Percentiles rank a stretch among this genome's conserved stretches.
Conservation (phyloP, 2,329 filamentous ascomycete genomes). For the Delphinella strobiligena region DNA sequence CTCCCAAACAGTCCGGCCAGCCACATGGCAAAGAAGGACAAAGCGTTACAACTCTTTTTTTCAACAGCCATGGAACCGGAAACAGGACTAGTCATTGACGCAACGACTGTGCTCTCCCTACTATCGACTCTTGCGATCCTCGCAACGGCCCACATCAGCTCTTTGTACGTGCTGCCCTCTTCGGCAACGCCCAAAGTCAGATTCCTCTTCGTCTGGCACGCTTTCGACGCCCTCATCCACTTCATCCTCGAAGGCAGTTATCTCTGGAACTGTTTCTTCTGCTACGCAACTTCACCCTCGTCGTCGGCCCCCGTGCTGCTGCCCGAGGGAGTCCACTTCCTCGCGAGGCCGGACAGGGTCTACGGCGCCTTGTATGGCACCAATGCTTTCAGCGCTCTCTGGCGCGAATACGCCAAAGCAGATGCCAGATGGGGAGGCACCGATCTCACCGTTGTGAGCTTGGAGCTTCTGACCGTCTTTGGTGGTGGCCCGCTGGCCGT, state of each 20-base stretch:
- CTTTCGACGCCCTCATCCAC: slow-evolving; percentile 86
- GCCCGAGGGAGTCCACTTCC: slow-evolving; percentile 39
- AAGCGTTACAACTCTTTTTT: too few relatives aligned
- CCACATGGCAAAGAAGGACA: too few relatives aligned
- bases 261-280: slow-evolving; percentile 91
- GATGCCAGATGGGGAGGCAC: slow-evolving; percentile 48
- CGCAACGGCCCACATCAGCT: slow-evolving; percentile 38
- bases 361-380: slow-evolving; percentile 49
- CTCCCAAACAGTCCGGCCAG: too few relatives aligned
- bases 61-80: too few relatives aligned
- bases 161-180: slow-evolving; percentile 39
- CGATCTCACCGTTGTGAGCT: slow-evolving; percentile 45
- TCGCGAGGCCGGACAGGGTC: slow-evolving; percentile 39
- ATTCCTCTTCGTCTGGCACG: slow-evolving; percentile 85
- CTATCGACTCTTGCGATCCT: slow-evolving; percentile 43
- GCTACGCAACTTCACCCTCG: slow-evolving; percentile 25
- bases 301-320: slow-evolving; percentile 25
- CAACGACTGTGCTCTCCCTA: slow-evolving; percentile 43
- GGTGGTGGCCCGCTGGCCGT: slow-evolving; percentile 46
- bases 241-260: slow-evolving; percentile 83
- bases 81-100: slow-evolving; percentile 23
- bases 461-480: slow-evolving; percentile 51
- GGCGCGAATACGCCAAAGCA: slow-evolving; percentile 56
- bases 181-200: slow-evolving; percentile 48
- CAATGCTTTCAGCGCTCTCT: slow-evolving; percentile 41